Base-by-base conservation (phyloP, 805 yeast genomes). In the Saccharomycopsis selenospora region DNA sequence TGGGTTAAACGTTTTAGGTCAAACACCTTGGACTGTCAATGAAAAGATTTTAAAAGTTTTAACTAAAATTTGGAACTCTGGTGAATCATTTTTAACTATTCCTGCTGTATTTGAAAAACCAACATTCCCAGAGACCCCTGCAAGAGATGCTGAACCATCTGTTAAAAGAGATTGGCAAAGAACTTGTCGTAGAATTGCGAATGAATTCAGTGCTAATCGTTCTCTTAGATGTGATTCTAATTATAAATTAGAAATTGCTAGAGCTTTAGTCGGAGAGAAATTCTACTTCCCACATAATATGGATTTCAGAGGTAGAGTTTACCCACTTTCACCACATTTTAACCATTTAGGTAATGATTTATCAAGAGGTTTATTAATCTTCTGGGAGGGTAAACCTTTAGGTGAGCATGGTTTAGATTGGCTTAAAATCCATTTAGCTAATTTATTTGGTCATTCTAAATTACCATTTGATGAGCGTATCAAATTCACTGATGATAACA, bases 211-310 rank as follows among this genome's bases (percentile, higher is more conserved):
- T 8, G 70, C 82, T 20, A 71, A 75, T 53, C 79, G 93, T 64
- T 90, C 98, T 0, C 85, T 82, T 62, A 78, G 99, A 64, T 93
- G 99, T 68, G 97, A 90, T 65, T 73, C 86, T 54, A 91, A 93
- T 63, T 93, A 93, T 64, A 93, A 88, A 63, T 67, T 93, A 46
- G 99, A 93, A 64, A 88, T 93, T 61, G 98, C 99, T 0, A 75
- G 98, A 55, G 96, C 96, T 0, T 88, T 83, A 65, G 66, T 84
- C 23, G 95, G 95, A 22, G 93, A 85, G 62, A 73, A 74, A 56
- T 75, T 85, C 57, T 84, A 75, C 60, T 85, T 85, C 68, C 93
- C 95, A 6, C 91, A 85, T 60, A 83, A 83, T 54, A 66, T 85
- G 49, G 95, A 85, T 63, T 85, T 85, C 59, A 75, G 95, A 66